Evolutionary conservation across 106 monocot genomes (phyloP).

Genomic region (Cymbidium sinense): DNA sequence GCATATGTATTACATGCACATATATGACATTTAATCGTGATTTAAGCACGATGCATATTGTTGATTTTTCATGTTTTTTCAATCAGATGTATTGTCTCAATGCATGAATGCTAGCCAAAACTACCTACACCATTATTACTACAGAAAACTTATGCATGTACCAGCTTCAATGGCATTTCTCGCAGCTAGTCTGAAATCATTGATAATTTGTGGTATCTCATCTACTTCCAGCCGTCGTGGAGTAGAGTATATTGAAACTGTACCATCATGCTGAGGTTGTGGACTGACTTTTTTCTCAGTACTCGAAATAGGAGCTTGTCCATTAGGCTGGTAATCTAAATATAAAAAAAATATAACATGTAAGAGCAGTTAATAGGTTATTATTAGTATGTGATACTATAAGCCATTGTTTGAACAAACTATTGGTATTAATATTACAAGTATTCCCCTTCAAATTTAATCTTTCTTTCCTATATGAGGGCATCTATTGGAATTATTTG

Average conservation of each 20-base stretch:
- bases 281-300: conserved; percentile 12
- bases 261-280: conserved; percentile 12
- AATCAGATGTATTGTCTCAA: too few species aligned
- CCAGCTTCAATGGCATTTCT: conserved; percentile 48
- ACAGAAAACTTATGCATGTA: background rate
- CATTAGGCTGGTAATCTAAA: conserved; percentile 16
- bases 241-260: conserved; percentile 3
- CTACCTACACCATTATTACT: too few species aligned
- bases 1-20: too few species aligned
- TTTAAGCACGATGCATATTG: too few species aligned
- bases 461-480: too few species aligned
- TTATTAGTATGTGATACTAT: background rate
- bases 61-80: too few species aligned
- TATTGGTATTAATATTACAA: too few species aligned
- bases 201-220: conserved; percentile 32
- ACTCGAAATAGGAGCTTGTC: conserved; percentile 19
- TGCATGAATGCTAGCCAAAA: too few species aligned
- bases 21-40: too few species aligned
- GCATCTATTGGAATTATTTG: too few species aligned
- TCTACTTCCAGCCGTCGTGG: conserved; percentile 24
- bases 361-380: background rate
- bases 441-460: too few species aligned
- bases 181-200: conserved; percentile 37
- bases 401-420: too few species aligned
- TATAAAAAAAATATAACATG: background rate